Conservation (phyloP, 257 asterid species). For the Hygrophila difformis region DNA sequence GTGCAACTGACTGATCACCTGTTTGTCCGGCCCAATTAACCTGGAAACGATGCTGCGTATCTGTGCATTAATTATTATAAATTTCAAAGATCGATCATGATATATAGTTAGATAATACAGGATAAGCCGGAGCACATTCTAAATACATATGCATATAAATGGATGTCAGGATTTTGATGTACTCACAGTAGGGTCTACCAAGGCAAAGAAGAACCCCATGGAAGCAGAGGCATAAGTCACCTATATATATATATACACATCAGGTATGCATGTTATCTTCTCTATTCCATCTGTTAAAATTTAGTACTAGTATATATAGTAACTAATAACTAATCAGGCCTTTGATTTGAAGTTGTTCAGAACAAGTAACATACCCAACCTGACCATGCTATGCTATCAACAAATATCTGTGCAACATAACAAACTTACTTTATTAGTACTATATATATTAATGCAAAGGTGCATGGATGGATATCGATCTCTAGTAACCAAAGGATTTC, state of each 20-base stretch:
- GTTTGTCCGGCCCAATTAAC: conserved; percentile 49
- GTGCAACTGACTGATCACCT: conserved; percentile 32
- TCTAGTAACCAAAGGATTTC: neutral
- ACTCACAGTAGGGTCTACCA: neutral
- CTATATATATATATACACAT: conserved; percentile 22
- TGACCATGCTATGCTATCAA: conserved; percentile 71
- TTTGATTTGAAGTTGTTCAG: too few species aligned
- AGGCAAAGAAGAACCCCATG: conserved; percentile 25
- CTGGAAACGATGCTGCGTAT: conserved; percentile 55
- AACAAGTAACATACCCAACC: conserved; percentile 38
- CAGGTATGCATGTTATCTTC: neutral
- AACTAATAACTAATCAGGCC: too few species aligned
- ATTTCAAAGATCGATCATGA: neutral
- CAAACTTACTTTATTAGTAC: too few species aligned
- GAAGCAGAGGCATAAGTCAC: conserved; percentile 55
- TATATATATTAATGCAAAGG: neutral
- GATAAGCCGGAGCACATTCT: too few species aligned
- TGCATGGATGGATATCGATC: neutral
- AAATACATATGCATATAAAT: neutral
- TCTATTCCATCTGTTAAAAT: neutral
- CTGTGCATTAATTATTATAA: conserved; percentile 23
- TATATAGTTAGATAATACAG: too few species aligned
- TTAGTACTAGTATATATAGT: too few species aligned
- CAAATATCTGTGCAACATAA: conserved; percentile 59
- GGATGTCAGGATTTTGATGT: neutral